These are phyloP conservation scores for Scutellaria minor DNA, from an alignment of 257 asterid species.

Conservation along the genomic window DNA sequence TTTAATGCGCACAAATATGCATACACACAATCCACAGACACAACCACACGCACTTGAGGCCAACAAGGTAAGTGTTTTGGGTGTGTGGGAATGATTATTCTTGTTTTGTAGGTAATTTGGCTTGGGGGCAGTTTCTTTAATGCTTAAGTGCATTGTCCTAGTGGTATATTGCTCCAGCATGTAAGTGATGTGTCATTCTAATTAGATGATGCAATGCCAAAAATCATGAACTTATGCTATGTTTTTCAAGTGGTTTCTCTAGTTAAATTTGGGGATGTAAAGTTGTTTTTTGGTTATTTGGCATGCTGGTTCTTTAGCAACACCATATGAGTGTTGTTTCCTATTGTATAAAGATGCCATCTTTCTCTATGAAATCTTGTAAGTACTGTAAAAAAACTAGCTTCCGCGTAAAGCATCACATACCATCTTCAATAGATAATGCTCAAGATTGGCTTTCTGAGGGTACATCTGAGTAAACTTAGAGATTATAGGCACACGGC, in stretches of 20 bases:
- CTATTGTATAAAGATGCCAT: constrained; percentile 4
- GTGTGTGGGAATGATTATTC: constrained; percentile 11
- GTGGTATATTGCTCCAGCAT: constrained; percentile 10
- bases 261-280: background rate
- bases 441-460: constrained; percentile 4
- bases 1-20: background rate
- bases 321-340: background rate
- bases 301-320: constrained; percentile 1
- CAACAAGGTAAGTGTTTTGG: background rate
- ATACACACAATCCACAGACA: background rate
- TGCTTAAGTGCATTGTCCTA: background rate
- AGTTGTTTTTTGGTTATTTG: constrained; percentile 26
- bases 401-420: background rate
- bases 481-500: constrained; percentile 11
- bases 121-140: constrained; percentile 5
- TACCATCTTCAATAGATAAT: background rate
- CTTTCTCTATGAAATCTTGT: constrained; percentile 9
- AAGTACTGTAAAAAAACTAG: background rate
- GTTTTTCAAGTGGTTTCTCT: constrained; percentile 1
- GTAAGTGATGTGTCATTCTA: constrained; percentile 17
- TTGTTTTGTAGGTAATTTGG: constrained; percentile 5
- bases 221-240: background rate
- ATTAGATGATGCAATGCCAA: constrained; percentile 1
- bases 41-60: background rate
- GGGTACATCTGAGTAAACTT: background rate